Conservation (phyloP, 2,329 filamentous ascomycete genomes). For the Amesomyces nigricolor region DNA sequence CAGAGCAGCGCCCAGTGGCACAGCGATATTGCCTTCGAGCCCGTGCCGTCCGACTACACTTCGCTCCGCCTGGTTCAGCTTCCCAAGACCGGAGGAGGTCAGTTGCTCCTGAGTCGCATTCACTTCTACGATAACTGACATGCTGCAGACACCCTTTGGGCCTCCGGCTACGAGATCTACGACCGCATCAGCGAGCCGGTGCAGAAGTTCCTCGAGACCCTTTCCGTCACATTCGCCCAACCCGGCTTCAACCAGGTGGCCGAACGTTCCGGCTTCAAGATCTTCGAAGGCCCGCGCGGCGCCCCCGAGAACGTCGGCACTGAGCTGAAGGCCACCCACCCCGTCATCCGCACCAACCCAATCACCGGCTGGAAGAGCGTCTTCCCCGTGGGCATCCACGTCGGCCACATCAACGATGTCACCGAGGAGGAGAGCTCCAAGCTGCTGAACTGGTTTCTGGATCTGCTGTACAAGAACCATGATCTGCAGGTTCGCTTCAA, state of each 20-base stretch:
- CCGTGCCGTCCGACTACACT: slow-evolving; percentile 48
- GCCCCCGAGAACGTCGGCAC: slow-evolving; percentile 49
- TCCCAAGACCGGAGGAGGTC: slow-evolving; percentile 36
- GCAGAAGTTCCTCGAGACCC: slow-evolving; percentile 42
- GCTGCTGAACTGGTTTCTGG: slow-evolving; percentile 38
- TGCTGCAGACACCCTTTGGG: slow-evolving; percentile 39
- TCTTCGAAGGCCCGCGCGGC: slow-evolving; percentile 45
- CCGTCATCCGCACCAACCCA: slow-evolving; percentile 55
- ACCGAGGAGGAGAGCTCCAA: slow-evolving; percentile 38
- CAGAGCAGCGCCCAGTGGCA: slow-evolving; percentile 42
- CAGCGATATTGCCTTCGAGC: slow-evolving; percentile 50
- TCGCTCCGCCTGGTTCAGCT: slow-evolving; percentile 46
- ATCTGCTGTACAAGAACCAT: slow-evolving; percentile 41
- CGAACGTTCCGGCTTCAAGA: slow-evolving; percentile 35
- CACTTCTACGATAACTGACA: not conserved
- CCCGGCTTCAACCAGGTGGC: slow-evolving; percentile 37
- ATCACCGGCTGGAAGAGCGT: slow-evolving; percentile 59
- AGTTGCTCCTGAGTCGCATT: slow-evolving; percentile 5
- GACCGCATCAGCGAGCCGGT: slow-evolving; percentile 44
- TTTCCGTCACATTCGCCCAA: slow-evolving; percentile 42
- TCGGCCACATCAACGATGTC: slow-evolving; percentile 40
- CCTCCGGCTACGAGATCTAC: slow-evolving; percentile 43
- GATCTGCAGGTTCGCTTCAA: slow-evolving; percentile 45
- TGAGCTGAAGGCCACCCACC: slow-evolving; percentile 46
- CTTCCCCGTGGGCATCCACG: slow-evolving; percentile 39